Evolutionary conservation across 2,329 filamentous ascomycete genomes (phyloP), one percentile per base, ranked within the genome.

Genomic region (Exophiala bonariae): DNA sequence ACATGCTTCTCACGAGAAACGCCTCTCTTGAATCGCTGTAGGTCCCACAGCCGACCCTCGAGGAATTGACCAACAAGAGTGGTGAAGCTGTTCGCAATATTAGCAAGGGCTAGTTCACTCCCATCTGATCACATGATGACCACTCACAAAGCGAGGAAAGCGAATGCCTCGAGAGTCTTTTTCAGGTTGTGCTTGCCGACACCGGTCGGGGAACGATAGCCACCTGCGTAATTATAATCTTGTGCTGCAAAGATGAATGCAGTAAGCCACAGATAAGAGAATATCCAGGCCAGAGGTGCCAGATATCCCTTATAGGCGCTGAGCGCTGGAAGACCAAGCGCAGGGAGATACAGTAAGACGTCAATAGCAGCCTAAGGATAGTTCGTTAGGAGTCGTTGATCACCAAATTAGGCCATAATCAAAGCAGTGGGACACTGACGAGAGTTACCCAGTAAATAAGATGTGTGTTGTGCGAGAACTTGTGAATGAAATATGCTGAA

Each of bases 401-500:
- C 16, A 8, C 20, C 20, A 4, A 4, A 14, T 18, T n/a, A 13
- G 3, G n/a, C 22, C 13, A 4, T 5, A 31, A 31, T n/a, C n/a
- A n/a, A 31, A n/a, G 28, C 28, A 31, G n/a, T 9, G 28, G 28
- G 28, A 31, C 20, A 38, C 11, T 38, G 18, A 38, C 35, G 20
- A 38, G 18, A 22, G 16, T 38, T 19, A 38, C 16, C 35, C 35
- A 38, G 13, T 38, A 38, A 11, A 38, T 13, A 14, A 38, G 17
- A 3, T 38, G 35, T 3, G 35, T 38, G 19, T 14, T 34, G 14
- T 7, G 10, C 18, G 18, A 16, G 42, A 26, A 37, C 14, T 18
- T 3, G 7, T 32, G 19, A n/a, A 44, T 38, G 9, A 44, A 44
- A 37, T 44, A 44, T n/a, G 42, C 42, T 11, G 42, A 18, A 16